A percentile compares a stretch with the other conserved stretches of the same genome.
These are phyloP conservation scores for Vitis hybrid DNA, from an alignment of 177 flowering plant genomes.

Conservation along the genomic window DNA sequence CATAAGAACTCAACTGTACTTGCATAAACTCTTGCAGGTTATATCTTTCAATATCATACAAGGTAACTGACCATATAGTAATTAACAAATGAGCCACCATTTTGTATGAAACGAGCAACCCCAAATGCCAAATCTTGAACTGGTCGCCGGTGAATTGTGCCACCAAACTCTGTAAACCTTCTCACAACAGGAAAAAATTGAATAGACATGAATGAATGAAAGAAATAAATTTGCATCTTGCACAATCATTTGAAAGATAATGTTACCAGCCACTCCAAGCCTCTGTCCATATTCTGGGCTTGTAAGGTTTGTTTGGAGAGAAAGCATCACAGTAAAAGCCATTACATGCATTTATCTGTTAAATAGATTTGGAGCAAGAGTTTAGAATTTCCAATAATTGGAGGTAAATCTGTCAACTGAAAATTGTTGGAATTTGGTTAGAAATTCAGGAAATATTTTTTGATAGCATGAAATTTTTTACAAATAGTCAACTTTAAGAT, in stretches of 20 bases:
- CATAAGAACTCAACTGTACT: slow-evolving; percentile 1
- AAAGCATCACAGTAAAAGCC: slow-evolving; percentile 94
- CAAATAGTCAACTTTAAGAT: neutral
- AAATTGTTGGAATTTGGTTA: no score
- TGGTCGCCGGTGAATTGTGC: slow-evolving; percentile 63
- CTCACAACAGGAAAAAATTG: neutral
- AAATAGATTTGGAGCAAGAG: slow-evolving; percentile 5
- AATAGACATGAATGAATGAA: neutral
- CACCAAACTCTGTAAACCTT: slow-evolving; percentile 95
- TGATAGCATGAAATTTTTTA: neutral
- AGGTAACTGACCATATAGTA: slow-evolving; percentile 82
- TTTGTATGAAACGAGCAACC: slow-evolving; percentile 86
- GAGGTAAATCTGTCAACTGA: neutral
- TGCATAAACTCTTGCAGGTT: neutral
- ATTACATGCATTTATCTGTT: slow-evolving; percentile 92
- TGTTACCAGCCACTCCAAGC: slow-evolving; percentile 99
- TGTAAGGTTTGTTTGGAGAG: slow-evolving; percentile 86
- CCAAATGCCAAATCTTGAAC: slow-evolving; percentile 94
- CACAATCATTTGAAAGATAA: neutral
- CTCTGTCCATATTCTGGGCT: slow-evolving; percentile 95
- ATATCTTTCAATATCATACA: neutral
- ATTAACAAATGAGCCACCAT: slow-evolving; percentile 85
- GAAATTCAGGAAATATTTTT: no score
- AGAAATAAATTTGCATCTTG: neutral
- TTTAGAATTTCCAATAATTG: slow-evolving; percentile 2